Evolutionary conservation across 2,329 filamentous ascomycete genomes (phyloP).

Genomic region (Neopestalotiopsis sp.): DNA sequence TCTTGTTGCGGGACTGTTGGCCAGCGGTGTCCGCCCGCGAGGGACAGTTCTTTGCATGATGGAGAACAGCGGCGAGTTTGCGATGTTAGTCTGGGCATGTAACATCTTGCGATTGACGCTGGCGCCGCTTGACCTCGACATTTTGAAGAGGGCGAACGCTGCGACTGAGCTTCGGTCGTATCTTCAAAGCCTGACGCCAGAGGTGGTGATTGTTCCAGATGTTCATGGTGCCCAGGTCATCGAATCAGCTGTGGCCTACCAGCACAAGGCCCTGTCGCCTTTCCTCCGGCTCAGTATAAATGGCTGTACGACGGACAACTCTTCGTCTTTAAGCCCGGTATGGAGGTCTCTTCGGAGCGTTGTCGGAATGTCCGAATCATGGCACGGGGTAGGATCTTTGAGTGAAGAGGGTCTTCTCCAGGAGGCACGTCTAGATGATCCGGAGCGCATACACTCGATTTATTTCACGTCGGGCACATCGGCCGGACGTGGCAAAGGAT

Average conservation of each 20-base stretch:
- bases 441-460: constrained; percentile 18
- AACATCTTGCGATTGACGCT: constrained; percentile 19
- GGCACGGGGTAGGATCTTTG: constrained; percentile 3
- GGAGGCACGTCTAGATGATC: constrained; percentile 6
- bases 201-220: constrained; percentile 16
- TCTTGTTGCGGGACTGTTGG: neutral
- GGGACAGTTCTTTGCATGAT: constrained; percentile 17
- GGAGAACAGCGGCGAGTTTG: constrained; percentile 17
- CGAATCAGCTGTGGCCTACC: constrained; percentile 14
- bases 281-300: neutral
- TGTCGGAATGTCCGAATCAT: neutral
- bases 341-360: neutral
- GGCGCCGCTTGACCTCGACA: constrained; percentile 10
- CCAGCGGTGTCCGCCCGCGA: neutral
- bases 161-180: constrained; percentile 8
- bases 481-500: constrained; percentile 17
- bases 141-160: constrained; percentile 16
- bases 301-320: neutral
- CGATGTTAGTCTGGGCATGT: constrained; percentile 21
- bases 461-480: constrained; percentile 23
- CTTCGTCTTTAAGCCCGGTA: neutral
- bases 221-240: neutral
- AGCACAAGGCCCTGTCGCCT: constrained; percentile 7
- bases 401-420: neutral
- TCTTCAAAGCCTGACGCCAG: constrained; percentile 17